A percentile compares a stretch with the other conserved stretches of the same genome.
phyloP scores from a whole-genome alignment of 1,284 basidiomycete genomes.

The Heterobasidion annosum region DNA sequence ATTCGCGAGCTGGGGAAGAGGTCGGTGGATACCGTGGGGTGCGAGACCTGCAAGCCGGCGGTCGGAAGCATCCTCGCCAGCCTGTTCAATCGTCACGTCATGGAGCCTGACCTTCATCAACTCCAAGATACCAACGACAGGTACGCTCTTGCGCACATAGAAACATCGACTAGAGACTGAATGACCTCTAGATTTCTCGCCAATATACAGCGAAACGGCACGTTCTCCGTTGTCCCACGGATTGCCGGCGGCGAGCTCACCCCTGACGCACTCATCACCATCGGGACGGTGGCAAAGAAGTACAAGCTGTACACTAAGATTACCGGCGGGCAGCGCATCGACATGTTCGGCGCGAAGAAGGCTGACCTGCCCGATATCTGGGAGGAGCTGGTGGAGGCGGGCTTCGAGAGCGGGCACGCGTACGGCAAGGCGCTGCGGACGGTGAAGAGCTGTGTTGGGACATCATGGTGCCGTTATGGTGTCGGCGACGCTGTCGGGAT shows the following conservation, averaged over 20 bases:
- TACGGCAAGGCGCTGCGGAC: not conserved
- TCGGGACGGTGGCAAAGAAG: not conserved
- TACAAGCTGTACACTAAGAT: not conserved
- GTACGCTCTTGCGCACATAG: not conserved
- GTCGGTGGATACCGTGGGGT: not conserved
- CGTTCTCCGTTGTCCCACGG: not conserved
- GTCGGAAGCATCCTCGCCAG: not conserved
- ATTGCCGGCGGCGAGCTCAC: not conserved
- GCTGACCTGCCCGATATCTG: not conserved
- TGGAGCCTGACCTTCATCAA: not conserved
- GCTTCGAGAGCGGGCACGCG: not conserved
- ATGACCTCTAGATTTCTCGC: not conserved
- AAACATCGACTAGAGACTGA: not conserved
- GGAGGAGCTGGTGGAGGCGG: not conserved
- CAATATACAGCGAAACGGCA: not conserved
- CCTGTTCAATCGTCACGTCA: not conserved
- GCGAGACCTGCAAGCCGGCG: not conserved
- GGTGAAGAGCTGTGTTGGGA: not conserved
- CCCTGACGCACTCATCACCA: not conserved
- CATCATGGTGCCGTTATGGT: not conserved
- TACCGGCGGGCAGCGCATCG: not conserved
- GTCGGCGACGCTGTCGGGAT: not conserved
- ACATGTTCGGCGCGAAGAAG: conserved; percentile 1
- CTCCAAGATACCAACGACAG: not conserved
- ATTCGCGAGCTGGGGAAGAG: not conserved